A percentile compares a stretch with the other conserved stretches of the same genome.
Conservation (phyloP, 768 basidiomycete genomes). For the Suillus plorans region DNA sequence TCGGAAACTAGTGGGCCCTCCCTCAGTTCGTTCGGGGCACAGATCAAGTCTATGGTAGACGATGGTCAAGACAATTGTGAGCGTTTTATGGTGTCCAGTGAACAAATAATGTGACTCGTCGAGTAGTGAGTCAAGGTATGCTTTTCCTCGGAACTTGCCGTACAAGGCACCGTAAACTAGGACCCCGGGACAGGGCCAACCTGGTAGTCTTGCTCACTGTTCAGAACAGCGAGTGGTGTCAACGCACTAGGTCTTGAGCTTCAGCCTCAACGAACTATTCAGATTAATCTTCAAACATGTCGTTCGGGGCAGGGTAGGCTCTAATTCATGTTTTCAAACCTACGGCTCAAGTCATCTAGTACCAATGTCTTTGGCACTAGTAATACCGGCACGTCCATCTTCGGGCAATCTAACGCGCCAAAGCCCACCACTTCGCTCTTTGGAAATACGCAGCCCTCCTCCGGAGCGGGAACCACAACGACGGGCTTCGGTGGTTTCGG, state of each 20-base stretch:
- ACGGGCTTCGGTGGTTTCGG: conserved; percentile 30
- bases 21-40: not conserved
- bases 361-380: conserved; percentile 1
- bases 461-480: conserved; percentile 11
- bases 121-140: not conserved
- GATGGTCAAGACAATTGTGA: not conserved
- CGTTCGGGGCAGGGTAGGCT: not conserved
- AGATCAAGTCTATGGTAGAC: not conserved
- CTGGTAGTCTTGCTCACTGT: not conserved
- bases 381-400: not conserved
- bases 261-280: not conserved
- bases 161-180: conserved; percentile 11
- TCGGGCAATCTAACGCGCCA: conserved; percentile 3
- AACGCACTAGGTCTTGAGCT: not conserved
- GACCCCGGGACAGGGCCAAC: not conserved
- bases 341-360: not conserved
- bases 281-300: not conserved
- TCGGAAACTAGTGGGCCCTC: not conserved
- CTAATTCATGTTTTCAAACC: not conserved
- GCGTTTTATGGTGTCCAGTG: not conserved
- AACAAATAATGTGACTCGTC: not conserved
- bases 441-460: conserved; percentile 23
- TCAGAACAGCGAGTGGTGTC: not conserved
- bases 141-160: conserved; percentile 12
- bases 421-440: conserved; percentile 25